A percentile compares a stretch with the other conserved stretches of the same genome.
Evolutionary conservation across 306 rosid species (phyloP).

Genomic region (Trichosanthes truncata): DNA sequence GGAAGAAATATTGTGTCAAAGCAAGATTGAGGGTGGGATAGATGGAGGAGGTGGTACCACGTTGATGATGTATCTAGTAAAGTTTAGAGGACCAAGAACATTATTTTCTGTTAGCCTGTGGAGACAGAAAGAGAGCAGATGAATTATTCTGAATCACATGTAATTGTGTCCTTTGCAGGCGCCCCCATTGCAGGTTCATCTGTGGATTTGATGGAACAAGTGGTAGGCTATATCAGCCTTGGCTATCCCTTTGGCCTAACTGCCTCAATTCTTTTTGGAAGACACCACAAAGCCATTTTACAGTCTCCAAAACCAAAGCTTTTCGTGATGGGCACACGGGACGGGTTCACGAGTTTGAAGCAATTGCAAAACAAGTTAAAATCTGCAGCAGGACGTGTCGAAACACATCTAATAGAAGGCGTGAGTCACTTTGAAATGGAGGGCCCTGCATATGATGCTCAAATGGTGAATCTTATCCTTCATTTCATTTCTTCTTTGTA

Average conservation of each 20-base stretch:
- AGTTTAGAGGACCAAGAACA: neutral
- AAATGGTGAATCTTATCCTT: conserved; percentile 62
- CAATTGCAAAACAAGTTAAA: conserved; percentile 67
- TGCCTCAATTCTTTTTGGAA: conserved; percentile 80
- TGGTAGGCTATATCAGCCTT: conserved; percentile 75
- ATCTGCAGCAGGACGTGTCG: conserved; percentile 54
- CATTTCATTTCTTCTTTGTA: conserved; percentile 45
- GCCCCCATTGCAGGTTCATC: conserved; percentile 96
- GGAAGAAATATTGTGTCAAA: neutral
- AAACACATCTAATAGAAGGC: conserved; percentile 68
- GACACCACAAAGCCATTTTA: conserved; percentile 70
- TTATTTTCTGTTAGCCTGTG: neutral
- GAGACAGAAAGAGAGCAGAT: neutral
- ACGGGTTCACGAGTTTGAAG: conserved; percentile 79
- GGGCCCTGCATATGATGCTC: conserved; percentile 68
- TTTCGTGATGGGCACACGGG: conserved; percentile 83
- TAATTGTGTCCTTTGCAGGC: conserved; percentile 31
- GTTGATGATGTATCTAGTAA: neutral
- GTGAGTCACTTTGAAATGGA: conserved; percentile 88
- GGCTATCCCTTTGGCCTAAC: conserved; percentile 92
- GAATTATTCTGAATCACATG: neutral
- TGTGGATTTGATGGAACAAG: conserved; percentile 64
- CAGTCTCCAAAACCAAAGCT: conserved; percentile 68
- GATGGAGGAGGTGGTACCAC: too few relatives aligned
- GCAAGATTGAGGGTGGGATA: neutral